Conservation (phyloP, 176 grass and related monocot genomes). For the Cocos nucifera region DNA sequence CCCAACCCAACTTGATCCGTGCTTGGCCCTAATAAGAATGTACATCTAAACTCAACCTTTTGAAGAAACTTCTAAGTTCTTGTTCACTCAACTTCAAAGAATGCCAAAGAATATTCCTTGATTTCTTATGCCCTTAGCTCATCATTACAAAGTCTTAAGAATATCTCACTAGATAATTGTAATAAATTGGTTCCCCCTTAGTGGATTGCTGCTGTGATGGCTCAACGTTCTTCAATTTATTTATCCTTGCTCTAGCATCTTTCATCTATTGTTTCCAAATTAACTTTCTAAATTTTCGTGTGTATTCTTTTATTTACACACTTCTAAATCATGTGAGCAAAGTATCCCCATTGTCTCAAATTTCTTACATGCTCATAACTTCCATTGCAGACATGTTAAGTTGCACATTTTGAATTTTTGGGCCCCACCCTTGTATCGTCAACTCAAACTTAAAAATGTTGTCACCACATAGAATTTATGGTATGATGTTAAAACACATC, state of each 20-base stretch:
- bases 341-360: slow-evolving; percentile 78
- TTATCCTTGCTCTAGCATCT: slow-evolving; percentile 56
- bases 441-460: slow-evolving; percentile 53
- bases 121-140: slow-evolving; percentile 53
- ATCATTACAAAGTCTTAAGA: slow-evolving; percentile 63
- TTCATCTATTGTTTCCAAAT: slow-evolving; percentile 70
- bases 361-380: slow-evolving; percentile 58
- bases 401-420: slow-evolving; percentile 45
- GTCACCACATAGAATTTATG: slow-evolving; percentile 27
- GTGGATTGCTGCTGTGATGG: slow-evolving; percentile 39
- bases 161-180: slow-evolving; percentile 58
- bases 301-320: slow-evolving; percentile 49
- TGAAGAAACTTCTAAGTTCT: slow-evolving; percentile 44
- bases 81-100: slow-evolving; percentile 43
- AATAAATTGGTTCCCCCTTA: slow-evolving; percentile 58
- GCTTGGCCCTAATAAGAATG: no score
- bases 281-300: slow-evolving; percentile 51
- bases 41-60: no score
- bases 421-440: slow-evolving; percentile 61
- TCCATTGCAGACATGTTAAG: slow-evolving; percentile 35
- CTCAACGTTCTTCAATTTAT: slow-evolving; percentile 53
- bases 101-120: slow-evolving; percentile 43
- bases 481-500: no score
- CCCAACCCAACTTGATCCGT: no score
- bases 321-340: slow-evolving; percentile 67